A percentile compares a stretch with the other conserved stretches of the same genome.
These are phyloP conservation scores for Fraxinus excelsior DNA, from an alignment of 257 asterid species.

Conservation along the genomic window DNA sequence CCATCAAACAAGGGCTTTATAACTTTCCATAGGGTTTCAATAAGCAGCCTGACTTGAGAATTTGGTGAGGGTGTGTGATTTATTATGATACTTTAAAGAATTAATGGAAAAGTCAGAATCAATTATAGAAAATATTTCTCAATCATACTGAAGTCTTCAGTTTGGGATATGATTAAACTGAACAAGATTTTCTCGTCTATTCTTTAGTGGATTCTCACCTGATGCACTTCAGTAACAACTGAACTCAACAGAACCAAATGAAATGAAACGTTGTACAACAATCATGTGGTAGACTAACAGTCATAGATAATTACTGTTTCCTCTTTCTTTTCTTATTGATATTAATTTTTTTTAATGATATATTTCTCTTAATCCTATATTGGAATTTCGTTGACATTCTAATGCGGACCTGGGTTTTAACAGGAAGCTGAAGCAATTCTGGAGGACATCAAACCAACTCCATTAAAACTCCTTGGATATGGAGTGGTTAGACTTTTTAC, in stretches of 20 bases:
- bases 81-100: neutral
- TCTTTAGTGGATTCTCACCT: neutral
- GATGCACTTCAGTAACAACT: neutral
- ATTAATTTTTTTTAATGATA: neutral
- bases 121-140: neutral
- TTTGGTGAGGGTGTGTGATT: neutral
- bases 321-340: neutral
- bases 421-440: slow-evolving; percentile 94
- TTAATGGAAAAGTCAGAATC: neutral
- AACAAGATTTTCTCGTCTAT: neutral
- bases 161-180: neutral
- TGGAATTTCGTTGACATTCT: slow-evolving; percentile 12
- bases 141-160: neutral
- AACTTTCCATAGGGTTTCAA: neutral
- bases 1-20: neutral
- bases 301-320: neutral
- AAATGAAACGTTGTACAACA: neutral
- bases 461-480: slow-evolving; percentile 56
- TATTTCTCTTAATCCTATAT: neutral
- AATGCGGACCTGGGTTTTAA: slow-evolving; percentile 22
- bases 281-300: neutral
- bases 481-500: slow-evolving; percentile 54
- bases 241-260: neutral
- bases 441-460: slow-evolving; percentile 84
- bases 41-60: neutral